phyloP scores from a whole-genome alignment of 345 rosid genomes.

The Pistacia atlantica region DNA sequence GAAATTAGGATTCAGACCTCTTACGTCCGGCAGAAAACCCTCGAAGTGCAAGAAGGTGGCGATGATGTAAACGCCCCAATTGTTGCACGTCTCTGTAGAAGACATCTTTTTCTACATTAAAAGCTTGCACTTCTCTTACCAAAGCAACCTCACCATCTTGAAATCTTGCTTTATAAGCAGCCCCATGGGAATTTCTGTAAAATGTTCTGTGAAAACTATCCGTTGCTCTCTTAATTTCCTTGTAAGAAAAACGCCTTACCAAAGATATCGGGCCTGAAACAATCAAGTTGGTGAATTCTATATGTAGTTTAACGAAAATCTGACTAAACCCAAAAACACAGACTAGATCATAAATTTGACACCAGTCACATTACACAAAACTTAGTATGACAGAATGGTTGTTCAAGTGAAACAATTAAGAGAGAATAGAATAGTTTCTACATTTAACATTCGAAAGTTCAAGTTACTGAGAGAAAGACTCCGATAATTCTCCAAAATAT shows the following conservation, averaged over 20 bases:
- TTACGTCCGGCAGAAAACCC: constrained; percentile 78
- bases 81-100: constrained; percentile 74
- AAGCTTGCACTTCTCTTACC: constrained; percentile 70
- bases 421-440: not conserved
- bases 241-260: constrained; percentile 58
- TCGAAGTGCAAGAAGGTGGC: constrained; percentile 81
- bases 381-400: not conserved
- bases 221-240: constrained; percentile 75
- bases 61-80: constrained; percentile 84
- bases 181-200: constrained; percentile 58
- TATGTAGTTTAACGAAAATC: not conserved
- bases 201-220: constrained; percentile 65
- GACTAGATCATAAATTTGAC: not conserved
- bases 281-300: not conserved
- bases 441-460: too few species aligned
- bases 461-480: not conserved
- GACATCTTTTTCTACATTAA: constrained; percentile 47
- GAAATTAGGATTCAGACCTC: constrained; percentile 40
- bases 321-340: not conserved
- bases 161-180: constrained; percentile 80
- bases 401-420: not conserved
- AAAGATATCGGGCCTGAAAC: constrained; percentile 60
- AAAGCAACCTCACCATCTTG: constrained; percentile 60
- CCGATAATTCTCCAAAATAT: not conserved
- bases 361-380: not conserved